Conservation (phyloP, 768 basidiomycete genomes). For the Collybia sp. region DNA sequence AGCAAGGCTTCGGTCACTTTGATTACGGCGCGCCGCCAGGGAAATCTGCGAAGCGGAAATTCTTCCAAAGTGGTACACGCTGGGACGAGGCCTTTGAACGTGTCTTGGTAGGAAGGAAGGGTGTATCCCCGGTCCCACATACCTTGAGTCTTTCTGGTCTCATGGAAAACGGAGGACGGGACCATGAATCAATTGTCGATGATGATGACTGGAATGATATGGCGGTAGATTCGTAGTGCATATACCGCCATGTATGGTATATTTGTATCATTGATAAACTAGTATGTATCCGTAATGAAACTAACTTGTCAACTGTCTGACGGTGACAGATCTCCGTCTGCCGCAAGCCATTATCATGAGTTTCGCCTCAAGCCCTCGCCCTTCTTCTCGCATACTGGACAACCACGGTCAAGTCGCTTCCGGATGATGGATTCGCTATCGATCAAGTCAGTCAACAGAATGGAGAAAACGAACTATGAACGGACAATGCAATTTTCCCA, state of each 20-base stretch:
- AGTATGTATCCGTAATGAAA: too few species aligned
- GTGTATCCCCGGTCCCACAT: constrained; percentile 9
- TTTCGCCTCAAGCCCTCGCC: constrained; percentile 38
- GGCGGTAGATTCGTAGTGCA: constrained; percentile 15
- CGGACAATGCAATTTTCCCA: constrained; percentile 79
- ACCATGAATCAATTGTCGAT: constrained; percentile 11
- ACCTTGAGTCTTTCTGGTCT: constrained; percentile 8
- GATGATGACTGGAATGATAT: constrained; percentile 25
- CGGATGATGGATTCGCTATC: constrained; percentile 67
- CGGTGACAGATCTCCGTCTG: background rate
- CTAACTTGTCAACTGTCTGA: constrained; percentile 13
- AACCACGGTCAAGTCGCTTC: constrained; percentile 58
- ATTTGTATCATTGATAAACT: background rate
- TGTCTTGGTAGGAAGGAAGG: constrained; percentile 15
- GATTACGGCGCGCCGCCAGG: constrained; percentile 24
- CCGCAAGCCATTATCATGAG: too few species aligned
- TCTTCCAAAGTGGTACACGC: constrained; percentile 47
- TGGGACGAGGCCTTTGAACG: constrained; percentile 28
- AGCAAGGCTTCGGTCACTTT: constrained; percentile 36
- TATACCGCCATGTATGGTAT: background rate
- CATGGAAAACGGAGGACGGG: constrained; percentile 20
- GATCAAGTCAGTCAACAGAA: constrained; percentile 5
- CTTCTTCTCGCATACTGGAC: constrained; percentile 71
- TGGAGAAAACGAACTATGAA: constrained; percentile 11
- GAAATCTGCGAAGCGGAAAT: constrained; percentile 39